Conservation (phyloP, 1,284 basidiomycete genomes). For the Waitea zeae region DNA sequence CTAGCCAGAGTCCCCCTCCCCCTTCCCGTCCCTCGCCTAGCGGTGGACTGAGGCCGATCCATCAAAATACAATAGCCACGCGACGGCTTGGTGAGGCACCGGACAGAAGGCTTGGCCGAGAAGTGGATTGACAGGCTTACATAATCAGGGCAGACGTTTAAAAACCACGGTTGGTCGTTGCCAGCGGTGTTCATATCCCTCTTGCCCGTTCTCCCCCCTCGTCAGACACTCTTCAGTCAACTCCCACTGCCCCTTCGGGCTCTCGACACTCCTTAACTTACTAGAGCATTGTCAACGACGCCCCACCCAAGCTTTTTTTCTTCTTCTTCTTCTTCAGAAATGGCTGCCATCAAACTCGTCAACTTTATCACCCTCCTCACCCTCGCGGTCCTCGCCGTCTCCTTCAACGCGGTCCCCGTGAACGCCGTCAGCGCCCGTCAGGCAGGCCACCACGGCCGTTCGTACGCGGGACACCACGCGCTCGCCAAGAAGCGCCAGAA, state of each 20-base stretch:
- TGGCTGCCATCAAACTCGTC: conserved; percentile 28
- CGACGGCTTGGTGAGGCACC: no score
- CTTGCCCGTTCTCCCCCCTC: no score
- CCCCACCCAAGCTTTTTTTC: conserved; percentile 1
- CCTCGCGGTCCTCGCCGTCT: conserved; percentile 34
- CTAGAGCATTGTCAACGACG: conserved; percentile 9
- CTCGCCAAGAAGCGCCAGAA: conserved; percentile 32
- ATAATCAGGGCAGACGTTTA: no score
- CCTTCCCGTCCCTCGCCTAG: no score
- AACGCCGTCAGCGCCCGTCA: conserved; percentile 32
- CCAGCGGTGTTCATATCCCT: no score
- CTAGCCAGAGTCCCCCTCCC: no score
- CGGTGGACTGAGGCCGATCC: no score
- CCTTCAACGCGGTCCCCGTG: conserved; percentile 25
- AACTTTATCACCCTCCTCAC: conserved; percentile 39
- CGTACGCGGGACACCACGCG: conserved; percentile 22
- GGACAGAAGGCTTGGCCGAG: no score
- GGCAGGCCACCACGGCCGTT: conserved; percentile 10
- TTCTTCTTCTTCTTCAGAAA: conserved; percentile 4
- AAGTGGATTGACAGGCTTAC: no score
- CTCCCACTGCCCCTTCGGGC: conserved; percentile 11
- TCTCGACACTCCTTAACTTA: conserved; percentile 17
- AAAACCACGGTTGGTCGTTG: no score
- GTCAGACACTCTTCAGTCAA: no score
- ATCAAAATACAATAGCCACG: no score